phyloP scores from a whole-genome alignment of 176 grass and related monocot genomes.

The Musa troglodytarum region DNA sequence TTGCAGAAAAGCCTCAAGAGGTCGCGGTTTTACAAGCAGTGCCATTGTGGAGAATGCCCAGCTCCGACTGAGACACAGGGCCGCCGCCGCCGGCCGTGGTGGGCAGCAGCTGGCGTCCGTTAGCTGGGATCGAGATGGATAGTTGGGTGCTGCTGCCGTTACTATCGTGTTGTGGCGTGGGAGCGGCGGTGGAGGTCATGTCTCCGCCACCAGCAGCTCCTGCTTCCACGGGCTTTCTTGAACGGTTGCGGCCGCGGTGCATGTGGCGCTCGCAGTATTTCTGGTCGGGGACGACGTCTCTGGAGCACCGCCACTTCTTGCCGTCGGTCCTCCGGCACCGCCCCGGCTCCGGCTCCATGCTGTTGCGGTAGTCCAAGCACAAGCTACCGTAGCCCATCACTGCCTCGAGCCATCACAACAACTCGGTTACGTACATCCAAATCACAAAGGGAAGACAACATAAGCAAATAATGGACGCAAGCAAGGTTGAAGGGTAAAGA shows the following conservation, averaged over 20 bases:
- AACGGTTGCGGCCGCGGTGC: conserved; percentile 99
- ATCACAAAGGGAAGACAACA: neutral
- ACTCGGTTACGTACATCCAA: neutral
- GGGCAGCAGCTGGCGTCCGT: neutral
- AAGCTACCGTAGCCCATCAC: conserved; percentile 74
- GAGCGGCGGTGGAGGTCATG: neutral
- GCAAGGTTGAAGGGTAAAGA: neutral
- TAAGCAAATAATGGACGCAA: neutral
- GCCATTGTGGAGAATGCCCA: conserved; percentile 17
- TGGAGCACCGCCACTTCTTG: conserved; percentile 96
- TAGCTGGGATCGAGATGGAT: neutral
- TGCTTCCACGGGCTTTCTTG: conserved; percentile 99
- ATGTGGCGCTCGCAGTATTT: conserved; percentile 99
- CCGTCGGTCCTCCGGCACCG: conserved; percentile 86
- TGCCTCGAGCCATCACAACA: conserved; percentile 9
- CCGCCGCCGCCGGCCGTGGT: neutral
- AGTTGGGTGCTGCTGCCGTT: neutral
- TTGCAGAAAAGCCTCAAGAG: conserved; percentile 12
- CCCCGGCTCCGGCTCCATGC: conserved; percentile 90
- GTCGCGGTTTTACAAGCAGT: conserved; percentile 18
- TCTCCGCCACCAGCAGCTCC: neutral
- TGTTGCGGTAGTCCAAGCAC: conserved; percentile 90
- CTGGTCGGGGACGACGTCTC: conserved; percentile 71
- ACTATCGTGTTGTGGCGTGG: too few species aligned
- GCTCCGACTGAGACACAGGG: conserved; percentile 19